These are phyloP conservation scores for Mercurialis annua DNA, from an alignment of 345 rosid genomes.

Conservation along the genomic window DNA sequence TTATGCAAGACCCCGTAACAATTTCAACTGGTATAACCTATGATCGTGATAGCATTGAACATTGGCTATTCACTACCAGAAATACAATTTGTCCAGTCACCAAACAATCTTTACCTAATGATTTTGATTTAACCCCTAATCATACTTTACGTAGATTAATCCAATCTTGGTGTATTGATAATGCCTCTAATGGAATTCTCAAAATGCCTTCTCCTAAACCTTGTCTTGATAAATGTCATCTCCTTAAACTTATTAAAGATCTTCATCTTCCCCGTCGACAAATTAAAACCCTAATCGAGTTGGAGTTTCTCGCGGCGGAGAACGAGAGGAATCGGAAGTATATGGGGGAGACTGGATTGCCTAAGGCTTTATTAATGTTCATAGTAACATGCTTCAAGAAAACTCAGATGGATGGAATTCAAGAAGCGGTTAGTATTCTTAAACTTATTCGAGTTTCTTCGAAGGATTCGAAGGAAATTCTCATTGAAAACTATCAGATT, in stretches of 20 bases:
- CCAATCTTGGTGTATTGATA: conserved; percentile 65
- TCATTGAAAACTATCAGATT: conserved; percentile 30
- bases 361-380: conserved; percentile 34
- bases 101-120: conserved; percentile 49
- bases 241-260: conserved; percentile 38
- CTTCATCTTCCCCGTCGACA: conserved; percentile 24
- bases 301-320: conserved; percentile 48
- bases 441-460: conserved; percentile 37
- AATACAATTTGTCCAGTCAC: conserved; percentile 56
- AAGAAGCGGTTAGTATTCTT: conserved; percentile 53
- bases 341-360: conserved; percentile 52
- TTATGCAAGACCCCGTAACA: conserved; percentile 88
- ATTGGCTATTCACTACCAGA: conserved; percentile 48
- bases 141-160: conserved; percentile 67
- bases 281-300: conserved; percentile 29
- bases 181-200: conserved; percentile 44
- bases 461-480: conserved; percentile 28
- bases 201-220: conserved; percentile 56
- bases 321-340: conserved; percentile 45
- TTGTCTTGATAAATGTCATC: conserved; percentile 34
- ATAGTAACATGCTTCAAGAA: conserved; percentile 30
- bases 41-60: conserved; percentile 74
- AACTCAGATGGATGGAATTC: conserved; percentile 26
- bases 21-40: conserved; percentile 75
- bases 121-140: conserved; percentile 71